Evolutionary conservation across 805 yeast species (phyloP).

Genomic region (Candida ipomoeae): DNA sequence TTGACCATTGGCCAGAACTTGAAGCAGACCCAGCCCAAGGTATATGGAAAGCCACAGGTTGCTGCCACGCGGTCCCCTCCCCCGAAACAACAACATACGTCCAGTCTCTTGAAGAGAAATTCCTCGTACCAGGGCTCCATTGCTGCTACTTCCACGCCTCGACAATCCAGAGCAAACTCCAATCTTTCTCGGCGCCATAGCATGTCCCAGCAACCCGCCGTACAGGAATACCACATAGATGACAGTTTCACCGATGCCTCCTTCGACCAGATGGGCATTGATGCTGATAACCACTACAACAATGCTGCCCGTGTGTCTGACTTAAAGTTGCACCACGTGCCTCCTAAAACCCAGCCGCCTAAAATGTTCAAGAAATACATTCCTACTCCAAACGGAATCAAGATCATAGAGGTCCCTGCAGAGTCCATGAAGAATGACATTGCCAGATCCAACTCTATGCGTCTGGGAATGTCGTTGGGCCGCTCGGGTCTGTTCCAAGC

Average conservation of each 20-base stretch:
- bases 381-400: slow-evolving; percentile 70
- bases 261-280: slow-evolving; percentile 25
- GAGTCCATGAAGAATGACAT: slow-evolving; percentile 36
- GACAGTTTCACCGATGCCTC: slow-evolving; percentile 31
- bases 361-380: slow-evolving; percentile 63
- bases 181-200: slow-evolving; percentile 10
- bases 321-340: slow-evolving; percentile 25
- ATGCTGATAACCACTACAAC: slow-evolving; percentile 19
- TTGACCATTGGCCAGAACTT: slow-evolving; percentile 37
- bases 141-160: slow-evolving; percentile 8
- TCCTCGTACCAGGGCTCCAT: slow-evolving; percentile 11
- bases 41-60: slow-evolving; percentile 9
- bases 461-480: slow-evolving; percentile 27
- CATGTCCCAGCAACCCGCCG: neutral
- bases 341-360: slow-evolving; percentile 13
- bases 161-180: slow-evolving; percentile 9
- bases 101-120: slow-evolving; percentile 17
- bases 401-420: slow-evolving; percentile 64
- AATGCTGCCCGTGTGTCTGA: slow-evolving; percentile 35
- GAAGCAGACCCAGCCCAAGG: slow-evolving; percentile 18
- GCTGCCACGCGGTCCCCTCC: slow-evolving; percentile 10
- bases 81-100: slow-evolving; percentile 16
- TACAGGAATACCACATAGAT: slow-evolving; percentile 21
- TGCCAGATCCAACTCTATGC: slow-evolving; percentile 37
- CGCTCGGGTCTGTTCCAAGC: slow-evolving; percentile 20